Evolutionary conservation across 2,329 filamentous ascomycete species (phyloP).

Genomic region (Chaetomium sp.): DNA sequence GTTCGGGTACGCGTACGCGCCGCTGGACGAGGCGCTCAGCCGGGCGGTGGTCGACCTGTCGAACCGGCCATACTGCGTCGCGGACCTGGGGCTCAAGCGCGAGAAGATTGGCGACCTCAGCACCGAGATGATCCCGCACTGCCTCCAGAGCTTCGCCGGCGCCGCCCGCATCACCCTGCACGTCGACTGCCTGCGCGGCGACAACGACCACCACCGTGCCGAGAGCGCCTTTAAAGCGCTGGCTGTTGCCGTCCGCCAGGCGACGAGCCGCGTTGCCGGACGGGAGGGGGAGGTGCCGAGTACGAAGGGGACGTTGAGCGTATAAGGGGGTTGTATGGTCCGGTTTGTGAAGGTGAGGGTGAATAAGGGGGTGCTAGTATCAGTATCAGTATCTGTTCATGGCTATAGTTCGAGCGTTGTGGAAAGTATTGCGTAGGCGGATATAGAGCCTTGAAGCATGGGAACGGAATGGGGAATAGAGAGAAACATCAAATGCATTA

Average conservation of each 20-base stretch:
- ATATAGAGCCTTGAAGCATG: neutral
- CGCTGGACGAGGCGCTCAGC: slow-evolving; percentile 92
- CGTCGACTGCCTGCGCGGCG: slow-evolving; percentile 85
- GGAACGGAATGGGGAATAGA: neutral
- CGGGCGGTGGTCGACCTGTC: slow-evolving; percentile 93
- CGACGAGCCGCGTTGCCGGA: slow-evolving; percentile 72
- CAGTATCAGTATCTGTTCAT: neutral
- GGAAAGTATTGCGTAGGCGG: neutral
- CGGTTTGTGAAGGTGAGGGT: neutral
- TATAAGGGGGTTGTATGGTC: slow-evolving; percentile 41
- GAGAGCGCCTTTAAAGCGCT: slow-evolving; percentile 98
- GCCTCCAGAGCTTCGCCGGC: slow-evolving; percentile 90
- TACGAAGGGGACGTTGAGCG: slow-evolving; percentile 87
- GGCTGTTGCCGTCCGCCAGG: slow-evolving; percentile 79
- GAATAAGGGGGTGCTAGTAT: neutral
- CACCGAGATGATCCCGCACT: slow-evolving; percentile 97
- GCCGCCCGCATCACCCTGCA: slow-evolving; percentile 90
- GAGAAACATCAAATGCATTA: neutral
- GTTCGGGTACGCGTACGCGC: slow-evolving; percentile 89
- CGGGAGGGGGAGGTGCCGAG: slow-evolving; percentile 92
- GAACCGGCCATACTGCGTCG: slow-evolving; percentile 83
- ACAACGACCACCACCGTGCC: slow-evolving; percentile 94
- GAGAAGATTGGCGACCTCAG: slow-evolving; percentile 94
- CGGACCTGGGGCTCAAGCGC: slow-evolving; percentile 80
- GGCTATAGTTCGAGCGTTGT: neutral